Evolutionary conservation across 1,139 yeast species (phyloP), one percentile per base, ranked within the genome.

Genomic region (Trichomonascaceae sp.): DNA sequence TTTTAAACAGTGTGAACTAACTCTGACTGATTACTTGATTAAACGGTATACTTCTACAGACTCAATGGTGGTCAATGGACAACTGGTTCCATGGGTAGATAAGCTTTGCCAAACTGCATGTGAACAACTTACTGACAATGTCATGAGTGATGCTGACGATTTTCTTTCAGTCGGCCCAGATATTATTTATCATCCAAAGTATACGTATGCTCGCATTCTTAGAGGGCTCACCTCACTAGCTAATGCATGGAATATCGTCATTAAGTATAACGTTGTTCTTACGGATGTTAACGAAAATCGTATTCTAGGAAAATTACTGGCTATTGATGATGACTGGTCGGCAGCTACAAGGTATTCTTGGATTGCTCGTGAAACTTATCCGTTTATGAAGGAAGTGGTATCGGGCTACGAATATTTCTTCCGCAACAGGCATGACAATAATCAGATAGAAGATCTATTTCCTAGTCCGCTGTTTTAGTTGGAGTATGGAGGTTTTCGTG

Each of bases 301-400:
- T n/a, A 39, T 48, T 15, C 7, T 15, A 32, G 15, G n/a, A 20
- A 38, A 39, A 15, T 17, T 48, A 18, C 24, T 24, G 4, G 43
- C 38, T 13, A 22, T 41, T 12, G 24, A 18, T 7, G 15, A 15
- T n/a, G 50, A 17, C 15, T 48, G 50, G 50, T 12, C 15, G n/a
- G 45, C 2, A 9, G 38, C 27, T 1, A 32, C 41, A 20, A 39
- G n/a, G 38, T 15, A 8, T 8, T 48, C 50, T 3, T 48, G 50
- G 50, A 43, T 30, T 13, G 45, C 45, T n/a, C 45, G 43, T 20
- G 50, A 38, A 36, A 48, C 45, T 2, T 48, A 22, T 27, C 50
- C 50, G 45, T 48, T 48, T 10, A 13, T 48, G 45, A 48, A 17
- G 30, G 30, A 39, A 22, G 22, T 48, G 22, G 39, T 22, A 15